phyloP scores from a whole-genome alignment of 2,329 filamentous ascomycete genomes.

The Nemania serpens region DNA sequence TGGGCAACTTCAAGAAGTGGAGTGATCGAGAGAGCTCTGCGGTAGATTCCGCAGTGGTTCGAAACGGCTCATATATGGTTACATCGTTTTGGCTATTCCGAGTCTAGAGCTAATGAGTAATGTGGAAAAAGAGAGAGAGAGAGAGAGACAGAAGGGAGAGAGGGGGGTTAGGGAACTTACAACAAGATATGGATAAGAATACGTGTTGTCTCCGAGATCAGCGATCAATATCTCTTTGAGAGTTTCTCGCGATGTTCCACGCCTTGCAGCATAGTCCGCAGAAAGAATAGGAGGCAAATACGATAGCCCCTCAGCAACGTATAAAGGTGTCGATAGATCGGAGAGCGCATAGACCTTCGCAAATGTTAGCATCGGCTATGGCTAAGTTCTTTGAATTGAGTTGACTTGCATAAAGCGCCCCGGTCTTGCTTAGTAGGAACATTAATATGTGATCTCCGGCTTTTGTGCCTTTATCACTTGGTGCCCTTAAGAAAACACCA shows the following conservation, averaged over 20 bases:
- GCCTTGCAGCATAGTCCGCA: conserved; percentile 69
- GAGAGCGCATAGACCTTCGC: conserved; percentile 76
- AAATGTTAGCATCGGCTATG: conserved; percentile 16
- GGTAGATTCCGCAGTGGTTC: conserved; percentile 47
- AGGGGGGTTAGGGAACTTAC: conserved; percentile 53
- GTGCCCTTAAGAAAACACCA: conserved; percentile 56
- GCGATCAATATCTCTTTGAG: conserved; percentile 82
- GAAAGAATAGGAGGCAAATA: conserved; percentile 79
- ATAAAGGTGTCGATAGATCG: conserved; percentile 72
- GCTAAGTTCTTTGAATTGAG: neutral
- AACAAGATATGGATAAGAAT: conserved; percentile 77
- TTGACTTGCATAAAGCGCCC: conserved; percentile 71
- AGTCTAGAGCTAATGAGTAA: conserved; percentile 53
- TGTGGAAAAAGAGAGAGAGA: neutral
- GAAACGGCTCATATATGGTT: conserved; percentile 83
- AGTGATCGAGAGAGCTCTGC: conserved; percentile 61
- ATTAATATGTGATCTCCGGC: conserved; percentile 63
- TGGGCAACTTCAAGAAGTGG: conserved; percentile 76
- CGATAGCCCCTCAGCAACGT: conserved; percentile 74
- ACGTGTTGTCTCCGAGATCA: conserved; percentile 77
- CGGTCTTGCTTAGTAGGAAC: conserved; percentile 77
- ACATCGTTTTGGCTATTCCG: conserved; percentile 82
- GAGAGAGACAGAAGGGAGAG: too few species aligned
- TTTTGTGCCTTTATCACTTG: conserved; percentile 47
- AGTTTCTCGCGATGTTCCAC: conserved; percentile 72